These are phyloP conservation scores for Corynespora cassiicola DNA, from an alignment of 2,329 filamentous ascomycete genomes.

Conservation along the genomic window DNA sequence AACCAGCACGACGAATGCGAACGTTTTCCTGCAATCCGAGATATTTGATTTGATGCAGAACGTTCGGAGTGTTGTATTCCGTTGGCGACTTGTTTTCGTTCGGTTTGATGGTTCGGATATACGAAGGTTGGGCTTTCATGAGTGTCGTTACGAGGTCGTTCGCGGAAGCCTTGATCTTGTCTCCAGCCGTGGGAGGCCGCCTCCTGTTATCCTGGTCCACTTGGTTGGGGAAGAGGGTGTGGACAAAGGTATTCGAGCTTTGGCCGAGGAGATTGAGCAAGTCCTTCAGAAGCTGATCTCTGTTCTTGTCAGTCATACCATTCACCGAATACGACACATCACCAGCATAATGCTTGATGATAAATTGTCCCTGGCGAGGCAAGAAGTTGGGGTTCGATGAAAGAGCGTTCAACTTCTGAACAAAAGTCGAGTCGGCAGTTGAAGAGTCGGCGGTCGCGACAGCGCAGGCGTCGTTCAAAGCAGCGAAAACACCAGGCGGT, in stretches of 20 bases:
- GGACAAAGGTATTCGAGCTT: slow-evolving; percentile 85
- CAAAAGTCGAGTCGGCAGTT: slow-evolving; percentile 94
- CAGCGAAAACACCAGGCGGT: slow-evolving; percentile 91
- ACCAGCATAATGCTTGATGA: slow-evolving; percentile 98
- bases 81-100: slow-evolving; percentile 98
- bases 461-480: slow-evolving; percentile 95
- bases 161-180: slow-evolving; percentile 93
- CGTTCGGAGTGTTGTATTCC: slow-evolving; percentile 91
- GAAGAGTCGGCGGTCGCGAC: slow-evolving; percentile 96
- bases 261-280: slow-evolving; percentile 84
- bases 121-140: slow-evolving; percentile 97
- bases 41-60: slow-evolving; percentile 98
- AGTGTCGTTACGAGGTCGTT: slow-evolving; percentile 93
- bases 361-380: slow-evolving; percentile 91
- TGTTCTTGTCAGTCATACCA: slow-evolving; percentile 99
- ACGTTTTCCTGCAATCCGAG: slow-evolving; percentile 99
- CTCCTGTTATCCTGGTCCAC: slow-evolving; percentile 96
- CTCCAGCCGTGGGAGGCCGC: slow-evolving; percentile 90
- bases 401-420: slow-evolving; percentile 89
- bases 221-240: slow-evolving; percentile 87
- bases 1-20: slow-evolving; percentile 92
- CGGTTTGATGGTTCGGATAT: slow-evolving; percentile 98
- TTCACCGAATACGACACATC: slow-evolving; percentile 94
- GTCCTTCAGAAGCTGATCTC: slow-evolving; percentile 95
- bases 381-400: slow-evolving; percentile 87